Conservation (phyloP, 176 grass and related monocot species). For the Aegilops speltoides region DNA sequence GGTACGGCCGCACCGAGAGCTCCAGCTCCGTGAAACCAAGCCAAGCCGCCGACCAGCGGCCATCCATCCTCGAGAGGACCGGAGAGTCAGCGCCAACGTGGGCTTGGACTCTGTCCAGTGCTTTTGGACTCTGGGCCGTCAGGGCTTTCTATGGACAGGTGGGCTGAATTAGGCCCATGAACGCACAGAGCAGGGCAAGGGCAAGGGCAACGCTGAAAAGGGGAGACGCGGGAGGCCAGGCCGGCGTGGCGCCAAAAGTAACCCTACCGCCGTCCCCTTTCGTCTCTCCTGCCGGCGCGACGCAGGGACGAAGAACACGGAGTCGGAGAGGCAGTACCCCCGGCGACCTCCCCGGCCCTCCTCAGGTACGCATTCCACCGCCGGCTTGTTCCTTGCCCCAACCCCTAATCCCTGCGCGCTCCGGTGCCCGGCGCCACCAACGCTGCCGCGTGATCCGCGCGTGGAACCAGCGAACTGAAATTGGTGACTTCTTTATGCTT, state of each 20-base stretch:
- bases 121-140: background rate
- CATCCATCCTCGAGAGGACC: background rate
- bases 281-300: background rate
- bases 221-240: background rate
- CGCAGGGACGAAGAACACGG: background rate
- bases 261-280: background rate
- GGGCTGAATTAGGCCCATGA: background rate
- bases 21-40: background rate
- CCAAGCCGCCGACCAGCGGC: background rate
- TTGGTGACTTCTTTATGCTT: background rate
- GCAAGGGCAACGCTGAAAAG: background rate
- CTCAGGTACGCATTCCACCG: background rate
- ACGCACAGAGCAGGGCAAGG: background rate
- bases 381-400: background rate
- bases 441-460: background rate
- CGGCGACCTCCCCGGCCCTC: background rate
- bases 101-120: background rate
- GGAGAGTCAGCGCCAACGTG: background rate
- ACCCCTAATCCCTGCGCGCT: background rate
- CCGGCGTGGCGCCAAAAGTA: slow-evolving; percentile 8
- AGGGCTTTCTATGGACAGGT: background rate
- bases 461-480: no score
- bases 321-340: background rate
- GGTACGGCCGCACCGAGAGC: background rate
- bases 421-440: background rate